Conservation (phyloP, 495 filamentous ascomycete species). For the Neurospora tetrasperma region DNA sequence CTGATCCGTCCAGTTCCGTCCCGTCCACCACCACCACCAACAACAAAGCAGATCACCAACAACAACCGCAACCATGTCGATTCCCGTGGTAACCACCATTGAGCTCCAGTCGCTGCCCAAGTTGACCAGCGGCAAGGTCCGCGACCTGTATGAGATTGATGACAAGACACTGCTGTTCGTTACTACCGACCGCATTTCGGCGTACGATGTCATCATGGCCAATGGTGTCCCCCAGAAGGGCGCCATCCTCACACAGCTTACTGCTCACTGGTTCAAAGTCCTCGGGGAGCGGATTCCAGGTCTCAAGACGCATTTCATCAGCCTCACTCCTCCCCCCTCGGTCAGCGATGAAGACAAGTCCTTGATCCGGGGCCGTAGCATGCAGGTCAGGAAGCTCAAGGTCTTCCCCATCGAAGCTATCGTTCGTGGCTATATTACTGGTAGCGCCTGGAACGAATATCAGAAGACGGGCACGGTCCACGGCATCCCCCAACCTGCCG, state of each 20-base stretch:
- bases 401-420: conserved; percentile 81
- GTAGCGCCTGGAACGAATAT: conserved; percentile 78
- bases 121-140: conserved; percentile 56
- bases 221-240: conserved; percentile 87
- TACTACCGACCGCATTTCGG: conserved; percentile 78
- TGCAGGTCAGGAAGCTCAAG: conserved; percentile 70
- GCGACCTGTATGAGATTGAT: conserved; percentile 71
- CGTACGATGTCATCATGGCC: conserved; percentile 84
- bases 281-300: conserved; percentile 54
- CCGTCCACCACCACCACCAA: not conserved
- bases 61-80: conserved; percentile 2
- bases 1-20: not conserved
- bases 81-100: conserved; percentile 17
- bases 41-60: not conserved
- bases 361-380: conserved; percentile 57
- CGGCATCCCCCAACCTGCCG: conserved; percentile 56
- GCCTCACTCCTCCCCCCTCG: conserved; percentile 52
- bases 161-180: conserved; percentile 74
- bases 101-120: conserved; percentile 23
- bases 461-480: conserved; percentile 68
- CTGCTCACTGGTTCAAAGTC: conserved; percentile 74
- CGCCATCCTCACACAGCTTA: conserved; percentile 70
- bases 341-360: conserved; percentile 26
- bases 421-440: conserved; percentile 90
- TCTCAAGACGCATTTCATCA: conserved; percentile 68